Base-by-base conservation (phyloP, 345 rosid genomes). In the Rhodamnia rubescens region DNA sequence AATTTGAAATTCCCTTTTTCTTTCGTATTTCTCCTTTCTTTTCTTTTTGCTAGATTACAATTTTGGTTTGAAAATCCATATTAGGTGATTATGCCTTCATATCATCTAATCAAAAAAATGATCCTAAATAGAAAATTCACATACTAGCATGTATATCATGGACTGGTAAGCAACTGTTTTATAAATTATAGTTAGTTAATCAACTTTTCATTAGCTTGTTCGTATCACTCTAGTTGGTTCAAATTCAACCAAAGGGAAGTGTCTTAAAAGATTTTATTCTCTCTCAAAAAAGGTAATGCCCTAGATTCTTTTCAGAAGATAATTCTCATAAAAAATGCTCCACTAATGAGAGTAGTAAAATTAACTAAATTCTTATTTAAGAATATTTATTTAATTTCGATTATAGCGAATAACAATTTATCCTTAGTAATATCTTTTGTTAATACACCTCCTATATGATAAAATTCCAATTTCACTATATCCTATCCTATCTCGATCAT, bases 401-500 rank as follows among this genome's bases (percentile, higher is more conserved):
- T 5, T 64, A 32, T 32, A 69, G 24, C 32, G 47, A 32, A 32
- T 69, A 69, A 2, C 20, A 5, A 5, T 14, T 53, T 4, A 53
- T 53, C 7, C 20, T 53, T 15, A 6, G 10, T 4, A 69, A 69
- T 18, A 32, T 5, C 21, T 16, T 69, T 69, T 3, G 32, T 64
- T 16, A 32, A 64, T 64, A 5, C 13, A 20, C 78, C 10, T 64
- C 44, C 11, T 32, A 15, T 16, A 18, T 10, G 13, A 4, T 6
- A 32, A 32, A 15, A 7, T 61, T 61, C 0, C 7, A 29, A 61
- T 29, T 21, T 1, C 42, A 14, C 21, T 4, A 0, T 14, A 0
- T 61, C 21, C 2, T 61, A 7, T 61, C 18, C 10, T 29, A 61
- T 29, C 5, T 14, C 9, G n/a, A 59, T 27, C 40, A 2, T 13